phyloP scores from a whole-genome alignment of 257 asterid genomes.

The Solanum ahanhuiri region DNA sequence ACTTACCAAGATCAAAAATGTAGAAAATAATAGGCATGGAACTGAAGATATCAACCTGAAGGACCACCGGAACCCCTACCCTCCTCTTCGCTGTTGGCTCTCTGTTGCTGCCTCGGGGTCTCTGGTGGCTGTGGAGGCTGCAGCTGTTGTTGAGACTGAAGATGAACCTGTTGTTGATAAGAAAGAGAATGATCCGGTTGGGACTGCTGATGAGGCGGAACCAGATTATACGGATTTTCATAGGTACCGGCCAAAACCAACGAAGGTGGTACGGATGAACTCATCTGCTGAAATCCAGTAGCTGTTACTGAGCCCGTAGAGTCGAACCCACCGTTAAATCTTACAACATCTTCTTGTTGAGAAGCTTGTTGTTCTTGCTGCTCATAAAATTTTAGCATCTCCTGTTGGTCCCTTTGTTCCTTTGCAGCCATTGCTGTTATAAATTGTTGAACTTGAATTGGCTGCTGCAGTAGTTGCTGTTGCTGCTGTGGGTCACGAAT shows the following conservation, averaged over 20 bases:
- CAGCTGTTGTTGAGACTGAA: slow-evolving; percentile 21
- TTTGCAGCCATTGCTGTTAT: slow-evolving; percentile 32
- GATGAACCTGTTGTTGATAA: slow-evolving; percentile 11
- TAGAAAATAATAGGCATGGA: slow-evolving; percentile 17
- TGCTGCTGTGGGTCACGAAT: slow-evolving; percentile 40
- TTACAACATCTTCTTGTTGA: slow-evolving; percentile 25
- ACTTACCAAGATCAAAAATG: slow-evolving; percentile 38
- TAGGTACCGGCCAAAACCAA: slow-evolving; percentile 42
- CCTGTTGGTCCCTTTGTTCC: slow-evolving; percentile 43
- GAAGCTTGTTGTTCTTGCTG: slow-evolving; percentile 29
- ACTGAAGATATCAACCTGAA: slow-evolving; percentile 19
- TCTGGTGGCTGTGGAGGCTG: slow-evolving; percentile 12
- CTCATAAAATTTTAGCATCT: slow-evolving; percentile 45
- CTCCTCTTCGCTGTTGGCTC: slow-evolving; percentile 55
- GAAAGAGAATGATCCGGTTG: slow-evolving; percentile 1
- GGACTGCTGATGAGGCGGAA: slow-evolving; percentile 1
- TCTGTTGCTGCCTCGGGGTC: slow-evolving; percentile 8
- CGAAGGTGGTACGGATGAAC: slow-evolving; percentile 27
- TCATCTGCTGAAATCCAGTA: slow-evolving; percentile 40
- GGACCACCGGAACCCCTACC: slow-evolving; percentile 38
- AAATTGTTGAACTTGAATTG: slow-evolving; percentile 13
- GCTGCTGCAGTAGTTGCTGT: slow-evolving; percentile 20
- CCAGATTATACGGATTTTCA: slow-evolving; percentile 28
- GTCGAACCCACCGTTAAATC: slow-evolving; percentile 39
- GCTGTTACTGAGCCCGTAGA: slow-evolving; percentile 24